Percentiles rank a stretch among this genome's conserved stretches.
phyloP scores from a whole-genome alignment of 805 yeast genomes.

The Candida verbasci region DNA sequence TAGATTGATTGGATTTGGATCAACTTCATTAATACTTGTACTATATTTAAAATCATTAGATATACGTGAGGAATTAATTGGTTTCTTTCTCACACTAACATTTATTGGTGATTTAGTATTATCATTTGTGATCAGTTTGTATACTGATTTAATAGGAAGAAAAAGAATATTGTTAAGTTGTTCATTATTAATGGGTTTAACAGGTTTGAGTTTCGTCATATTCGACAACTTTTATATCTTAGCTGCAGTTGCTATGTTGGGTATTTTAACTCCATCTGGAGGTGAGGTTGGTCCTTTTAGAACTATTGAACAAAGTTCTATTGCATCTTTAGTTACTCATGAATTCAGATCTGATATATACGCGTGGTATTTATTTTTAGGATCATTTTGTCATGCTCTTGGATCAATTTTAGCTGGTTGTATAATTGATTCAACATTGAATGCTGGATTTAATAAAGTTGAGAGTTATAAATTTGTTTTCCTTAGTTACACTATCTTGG shows the following conservation, averaged over 20 bases:
- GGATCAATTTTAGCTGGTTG: slow-evolving; percentile 43
- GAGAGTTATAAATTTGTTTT: slow-evolving; percentile 29
- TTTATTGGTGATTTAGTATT: slow-evolving; percentile 48
- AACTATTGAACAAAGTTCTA: slow-evolving; percentile 50
- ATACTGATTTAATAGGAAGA: slow-evolving; percentile 47
- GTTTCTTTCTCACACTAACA: slow-evolving; percentile 46
- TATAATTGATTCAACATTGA: slow-evolving; percentile 14
- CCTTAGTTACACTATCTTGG: slow-evolving; percentile 18
- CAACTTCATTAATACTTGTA: slow-evolving; percentile 37
- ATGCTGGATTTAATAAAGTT: slow-evolving; percentile 14
- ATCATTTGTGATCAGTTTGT: slow-evolving; percentile 42
- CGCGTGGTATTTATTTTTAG: slow-evolving; percentile 54
- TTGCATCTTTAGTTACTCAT: slow-evolving; percentile 42
- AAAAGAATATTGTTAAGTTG: slow-evolving; percentile 35
- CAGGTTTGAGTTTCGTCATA: slow-evolving; percentile 38
- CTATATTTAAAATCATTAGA: slow-evolving; percentile 40
- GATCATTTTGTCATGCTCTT: slow-evolving; percentile 42
- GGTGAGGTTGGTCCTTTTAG: slow-evolving; percentile 58
- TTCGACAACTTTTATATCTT: slow-evolving; percentile 27
- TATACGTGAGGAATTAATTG: slow-evolving; percentile 40
- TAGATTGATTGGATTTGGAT: slow-evolving; percentile 35
- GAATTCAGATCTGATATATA: slow-evolving; percentile 48
- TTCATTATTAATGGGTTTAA: slow-evolving; percentile 36
- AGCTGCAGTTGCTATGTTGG: slow-evolving; percentile 37
- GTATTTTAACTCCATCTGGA: slow-evolving; percentile 57